Base-by-base conservation (phyloP, 192 early-diverging fungal species). In the Helicostylum pulchrum region DNA sequence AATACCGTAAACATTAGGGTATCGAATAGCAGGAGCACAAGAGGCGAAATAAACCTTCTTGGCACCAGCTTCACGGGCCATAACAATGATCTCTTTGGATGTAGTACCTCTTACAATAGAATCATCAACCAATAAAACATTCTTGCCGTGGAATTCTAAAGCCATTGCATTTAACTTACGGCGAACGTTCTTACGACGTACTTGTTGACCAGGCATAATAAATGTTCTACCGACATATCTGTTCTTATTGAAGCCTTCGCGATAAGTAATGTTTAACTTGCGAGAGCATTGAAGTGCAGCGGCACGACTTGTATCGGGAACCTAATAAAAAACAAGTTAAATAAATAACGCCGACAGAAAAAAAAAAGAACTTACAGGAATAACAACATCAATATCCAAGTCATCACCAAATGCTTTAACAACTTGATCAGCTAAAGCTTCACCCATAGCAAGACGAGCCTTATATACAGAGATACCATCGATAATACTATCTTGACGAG, bases 231-330 rank as follows among this genome's bases (percentile, higher is more conserved):
- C 97, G 80, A 99, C 85, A 73, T 99, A 99, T 65, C 95, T 80
- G 86, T 99, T 99, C 82, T 99, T 99, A 81, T 96, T 94, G 76
- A 99, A 98, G 5, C 97, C 97, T 88, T 99, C 97, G 62, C 97
- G 93, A 74, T 95, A 99, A 50, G 87, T 72, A 56, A 94, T 87
- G 54, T 93, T 90, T 58, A 99, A 78, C 73, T 90, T 87, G 66
- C 92, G 88, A 26, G 95, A 91, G 2, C 89, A 82, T 80, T 99
- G 94, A 70, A 99, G 76, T 42, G 96, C 97, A 14, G 96, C 91
- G 1, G 90, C 90, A 66, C 97, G 88, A 76, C 90, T 92, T 19
- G 97, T 99, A 75, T 99, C 97, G 34, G 97, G 96, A 43, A 94
- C 87, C 87, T 91, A 53, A 11, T 46, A 20, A 47, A 32, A 2